These are phyloP conservation scores for Erucastrum elatum DNA, from an alignment of 345 rosid genomes.

Conservation along the genomic window DNA sequence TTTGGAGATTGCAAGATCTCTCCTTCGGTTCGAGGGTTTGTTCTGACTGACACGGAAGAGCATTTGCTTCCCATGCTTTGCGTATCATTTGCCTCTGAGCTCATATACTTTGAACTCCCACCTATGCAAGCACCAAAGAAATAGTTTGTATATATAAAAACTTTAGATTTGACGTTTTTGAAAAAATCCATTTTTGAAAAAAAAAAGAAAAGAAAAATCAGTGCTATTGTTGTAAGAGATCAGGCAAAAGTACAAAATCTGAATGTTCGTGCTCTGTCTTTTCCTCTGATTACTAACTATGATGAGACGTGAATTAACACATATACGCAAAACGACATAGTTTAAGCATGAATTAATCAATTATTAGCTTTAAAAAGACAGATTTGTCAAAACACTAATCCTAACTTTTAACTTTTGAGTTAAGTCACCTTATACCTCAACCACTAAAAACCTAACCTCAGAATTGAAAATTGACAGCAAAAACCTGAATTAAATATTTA, in stretches of 20 bases:
- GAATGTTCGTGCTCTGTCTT: background rate
- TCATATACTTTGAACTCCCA: conserved; percentile 34
- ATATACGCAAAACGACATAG: conserved; percentile 10
- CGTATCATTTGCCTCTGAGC: conserved; percentile 44
- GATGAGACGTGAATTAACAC: conserved; percentile 22
- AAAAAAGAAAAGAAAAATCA: background rate
- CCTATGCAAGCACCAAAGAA: conserved; percentile 47
- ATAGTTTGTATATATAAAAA: conserved; percentile 9
- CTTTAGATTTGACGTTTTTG: conserved; percentile 14
- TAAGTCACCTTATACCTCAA: conserved; percentile 31
- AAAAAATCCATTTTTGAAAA: conserved; percentile 13
- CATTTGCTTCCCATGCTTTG: conserved; percentile 49
- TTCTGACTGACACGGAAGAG: conserved; percentile 49
- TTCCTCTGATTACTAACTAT: conserved; percentile 2
- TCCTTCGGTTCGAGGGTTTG: conserved; percentile 65
- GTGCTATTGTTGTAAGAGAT: background rate
- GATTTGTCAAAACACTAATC: conserved; percentile 31
- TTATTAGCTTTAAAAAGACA: conserved; percentile 23
- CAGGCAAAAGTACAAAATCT: conserved; percentile 21
- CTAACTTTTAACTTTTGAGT: conserved; percentile 25
- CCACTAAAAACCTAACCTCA: conserved; percentile 43
- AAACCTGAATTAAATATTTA: background rate
- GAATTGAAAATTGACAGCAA: background rate
- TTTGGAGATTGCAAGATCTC: conserved; percentile 72
- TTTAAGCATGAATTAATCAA: conserved; percentile 11